These are phyloP conservation scores for Peziza echinospora DNA, from an alignment of 495 filamentous ascomycete genomes.

Conservation along the genomic window DNA sequence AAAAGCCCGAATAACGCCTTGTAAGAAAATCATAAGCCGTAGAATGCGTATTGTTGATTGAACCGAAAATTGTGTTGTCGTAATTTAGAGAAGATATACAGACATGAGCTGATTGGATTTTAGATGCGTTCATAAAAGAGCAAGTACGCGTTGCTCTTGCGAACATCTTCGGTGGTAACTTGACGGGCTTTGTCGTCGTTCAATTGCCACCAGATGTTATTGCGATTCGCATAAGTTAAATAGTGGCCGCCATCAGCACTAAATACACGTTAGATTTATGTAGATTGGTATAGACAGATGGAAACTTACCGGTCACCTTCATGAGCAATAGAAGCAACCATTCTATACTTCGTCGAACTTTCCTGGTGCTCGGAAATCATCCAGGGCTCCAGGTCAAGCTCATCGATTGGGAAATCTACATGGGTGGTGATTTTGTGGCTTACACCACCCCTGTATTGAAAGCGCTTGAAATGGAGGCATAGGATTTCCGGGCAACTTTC, in stretches of 20 bases:
- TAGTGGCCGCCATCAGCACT: not conserved
- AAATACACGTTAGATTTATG: too few species aligned
- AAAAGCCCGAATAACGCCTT: too few species aligned
- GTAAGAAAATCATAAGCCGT: too few species aligned
- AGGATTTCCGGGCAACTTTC: not conserved
- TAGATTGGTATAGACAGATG: too few species aligned
- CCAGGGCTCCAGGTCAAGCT: not conserved
- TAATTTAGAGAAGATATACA: too few species aligned
- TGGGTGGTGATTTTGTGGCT: not conserved
- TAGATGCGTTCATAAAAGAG: too few species aligned
- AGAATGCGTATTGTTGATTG: too few species aligned
- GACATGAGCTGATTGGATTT: too few species aligned
- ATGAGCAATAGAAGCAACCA: not conserved
- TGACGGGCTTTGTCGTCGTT: not conserved
- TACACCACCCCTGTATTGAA: not conserved
- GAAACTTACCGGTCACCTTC: not conserved
- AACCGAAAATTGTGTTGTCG: too few species aligned
- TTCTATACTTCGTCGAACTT: not conserved
- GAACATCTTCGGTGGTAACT: not conserved
- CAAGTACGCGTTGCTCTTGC: not conserved
- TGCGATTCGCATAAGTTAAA: not conserved
- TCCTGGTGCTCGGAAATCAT: not conserved
- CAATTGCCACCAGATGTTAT: not conserved
- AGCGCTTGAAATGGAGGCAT: not conserved
- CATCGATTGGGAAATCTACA: not conserved